These are phyloP conservation scores for Annulohypoxylon nitens DNA, from an alignment of 495 filamentous ascomycete genomes.

Conservation along the genomic window DNA sequence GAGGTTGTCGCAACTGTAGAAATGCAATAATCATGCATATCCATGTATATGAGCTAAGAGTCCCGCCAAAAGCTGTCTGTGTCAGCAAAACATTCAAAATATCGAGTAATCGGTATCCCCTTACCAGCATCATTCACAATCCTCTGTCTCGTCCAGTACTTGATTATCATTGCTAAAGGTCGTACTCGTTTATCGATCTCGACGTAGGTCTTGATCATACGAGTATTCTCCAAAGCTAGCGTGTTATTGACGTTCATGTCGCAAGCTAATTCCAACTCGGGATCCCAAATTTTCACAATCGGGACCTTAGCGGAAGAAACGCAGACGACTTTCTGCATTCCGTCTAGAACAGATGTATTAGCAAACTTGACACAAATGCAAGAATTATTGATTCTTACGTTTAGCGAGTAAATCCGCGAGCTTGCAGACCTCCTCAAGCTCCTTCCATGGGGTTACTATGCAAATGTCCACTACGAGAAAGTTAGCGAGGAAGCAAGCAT, in stretches of 20 bases:
- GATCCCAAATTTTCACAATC: conserved; percentile 99
- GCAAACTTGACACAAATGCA: conserved; percentile 48
- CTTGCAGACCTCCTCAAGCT: conserved; percentile 86
- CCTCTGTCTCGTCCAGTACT: conserved; percentile 94
- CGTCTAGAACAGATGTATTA: conserved; percentile 69
- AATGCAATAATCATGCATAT: conserved; percentile 99
- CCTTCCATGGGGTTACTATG: conserved; percentile 88
- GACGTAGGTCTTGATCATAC: conserved; percentile 98
- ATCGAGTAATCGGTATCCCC: conserved; percentile 47
- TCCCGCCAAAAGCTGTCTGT: conserved; percentile 83
- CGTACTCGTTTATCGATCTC: conserved; percentile 92
- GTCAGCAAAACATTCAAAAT: conserved; percentile 27
- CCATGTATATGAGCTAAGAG: conserved; percentile 99
- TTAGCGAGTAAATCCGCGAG: conserved; percentile 85
- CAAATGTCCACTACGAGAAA: conserved; percentile 86
- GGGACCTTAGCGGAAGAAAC: conserved; percentile 95
- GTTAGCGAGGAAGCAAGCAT: conserved; percentile 39
- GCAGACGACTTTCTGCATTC: conserved; percentile 96
- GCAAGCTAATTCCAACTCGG: conserved; percentile 88
- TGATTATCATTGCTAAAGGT: conserved; percentile 93
- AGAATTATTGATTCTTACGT: conserved; percentile 65
- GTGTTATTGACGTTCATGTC: conserved; percentile 99
- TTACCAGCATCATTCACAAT: conserved; percentile 95
- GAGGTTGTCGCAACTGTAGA: conserved; percentile 88
- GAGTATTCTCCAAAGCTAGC: conserved; percentile 91